These are phyloP conservation scores for Hypholoma fasciculare DNA, from an alignment of 768 basidiomycete genomes.

Conservation along the genomic window DNA sequence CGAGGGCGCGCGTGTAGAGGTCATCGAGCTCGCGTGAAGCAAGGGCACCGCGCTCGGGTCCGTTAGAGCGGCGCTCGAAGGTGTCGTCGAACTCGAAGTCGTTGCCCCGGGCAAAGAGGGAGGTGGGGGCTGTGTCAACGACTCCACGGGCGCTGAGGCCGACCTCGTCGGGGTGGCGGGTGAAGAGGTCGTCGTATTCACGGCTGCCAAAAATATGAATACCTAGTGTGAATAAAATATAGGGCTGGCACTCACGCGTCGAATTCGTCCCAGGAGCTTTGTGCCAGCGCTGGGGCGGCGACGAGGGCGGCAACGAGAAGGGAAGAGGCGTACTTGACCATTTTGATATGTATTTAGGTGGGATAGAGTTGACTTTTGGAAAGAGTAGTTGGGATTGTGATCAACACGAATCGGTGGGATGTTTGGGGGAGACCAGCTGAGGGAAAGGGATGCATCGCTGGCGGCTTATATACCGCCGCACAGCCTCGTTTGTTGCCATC, in stretches of 20 bases:
- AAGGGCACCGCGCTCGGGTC: background rate
- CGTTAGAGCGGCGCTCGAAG: background rate
- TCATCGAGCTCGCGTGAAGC: slow-evolving; percentile 1
- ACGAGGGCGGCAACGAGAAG: slow-evolving; percentile 13
- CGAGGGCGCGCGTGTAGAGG: background rate
- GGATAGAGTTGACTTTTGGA: background rate
- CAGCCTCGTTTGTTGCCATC: slow-evolving; percentile 1
- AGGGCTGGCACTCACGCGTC: slow-evolving; percentile 9
- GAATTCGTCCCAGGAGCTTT: slow-evolving; percentile 12
- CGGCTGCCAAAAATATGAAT: slow-evolving; percentile 2
- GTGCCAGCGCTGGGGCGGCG: slow-evolving; percentile 15
- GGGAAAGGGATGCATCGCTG: slow-evolving; percentile 1
- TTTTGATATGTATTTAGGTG: slow-evolving; percentile 2
- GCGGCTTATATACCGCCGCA: slow-evolving; percentile 2
- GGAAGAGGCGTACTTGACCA: slow-evolving; percentile 17
- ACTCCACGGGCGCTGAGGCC: slow-evolving; percentile 12
- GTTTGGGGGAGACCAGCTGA: slow-evolving; percentile 21
- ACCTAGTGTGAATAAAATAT: background rate
- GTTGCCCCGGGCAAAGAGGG: background rate
- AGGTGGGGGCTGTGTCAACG: background rate
- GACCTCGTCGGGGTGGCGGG: slow-evolving; percentile 12
- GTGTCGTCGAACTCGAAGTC: background rate
- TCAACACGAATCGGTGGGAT: slow-evolving; percentile 12
- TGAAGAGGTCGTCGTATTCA: slow-evolving; percentile 15
- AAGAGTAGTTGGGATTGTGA: slow-evolving; percentile 5